These are phyloP conservation scores for Borovskyia barvae DNA, from an alignment of 208 protist species.

Conservation along the genomic window DNA sequence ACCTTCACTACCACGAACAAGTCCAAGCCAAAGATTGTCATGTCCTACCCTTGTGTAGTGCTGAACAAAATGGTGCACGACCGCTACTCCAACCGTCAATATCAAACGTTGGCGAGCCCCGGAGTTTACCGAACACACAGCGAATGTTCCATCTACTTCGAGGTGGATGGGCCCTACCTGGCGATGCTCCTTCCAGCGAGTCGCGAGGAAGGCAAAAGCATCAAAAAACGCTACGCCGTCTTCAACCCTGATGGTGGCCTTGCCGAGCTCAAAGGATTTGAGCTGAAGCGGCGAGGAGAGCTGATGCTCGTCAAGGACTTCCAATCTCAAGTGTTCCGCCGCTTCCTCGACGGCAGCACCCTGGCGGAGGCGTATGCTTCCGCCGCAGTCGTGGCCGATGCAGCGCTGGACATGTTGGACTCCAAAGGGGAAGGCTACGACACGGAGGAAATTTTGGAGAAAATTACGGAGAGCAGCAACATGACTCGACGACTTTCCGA, in stretches of 20 bases:
- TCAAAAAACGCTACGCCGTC: slow-evolving; percentile 99
- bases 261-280: slow-evolving; percentile 99
- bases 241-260: slow-evolving; percentile 97
- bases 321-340: slow-evolving; percentile 95
- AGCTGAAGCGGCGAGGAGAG: slow-evolving; percentile 99
- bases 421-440: slow-evolving; percentile 89
- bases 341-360: slow-evolving; percentile 96
- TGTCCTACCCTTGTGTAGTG: slow-evolving; percentile 98
- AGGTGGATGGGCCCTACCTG: slow-evolving; percentile 99
- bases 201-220: slow-evolving; percentile 97
- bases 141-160: slow-evolving; percentile 99
- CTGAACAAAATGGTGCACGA: slow-evolving; percentile 98
- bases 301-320: slow-evolving; percentile 99
- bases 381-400: slow-evolving; percentile 95
- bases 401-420: slow-evolving; percentile 97
- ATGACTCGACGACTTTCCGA: slow-evolving; percentile 96
- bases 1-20: slow-evolving; percentile 74
- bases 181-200: slow-evolving; percentile 99
- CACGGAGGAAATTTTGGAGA: slow-evolving; percentile 95
- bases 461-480: slow-evolving; percentile 97
- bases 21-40: slow-evolving; percentile 57
- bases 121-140: slow-evolving; percentile 73
- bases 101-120: slow-evolving; percentile 88
- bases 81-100: slow-evolving; percentile 99
- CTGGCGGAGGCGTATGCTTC: slow-evolving; percentile 96